Base-by-base conservation (phyloP, 768 basidiomycete genomes). In the Lactarius sp. region DNA sequence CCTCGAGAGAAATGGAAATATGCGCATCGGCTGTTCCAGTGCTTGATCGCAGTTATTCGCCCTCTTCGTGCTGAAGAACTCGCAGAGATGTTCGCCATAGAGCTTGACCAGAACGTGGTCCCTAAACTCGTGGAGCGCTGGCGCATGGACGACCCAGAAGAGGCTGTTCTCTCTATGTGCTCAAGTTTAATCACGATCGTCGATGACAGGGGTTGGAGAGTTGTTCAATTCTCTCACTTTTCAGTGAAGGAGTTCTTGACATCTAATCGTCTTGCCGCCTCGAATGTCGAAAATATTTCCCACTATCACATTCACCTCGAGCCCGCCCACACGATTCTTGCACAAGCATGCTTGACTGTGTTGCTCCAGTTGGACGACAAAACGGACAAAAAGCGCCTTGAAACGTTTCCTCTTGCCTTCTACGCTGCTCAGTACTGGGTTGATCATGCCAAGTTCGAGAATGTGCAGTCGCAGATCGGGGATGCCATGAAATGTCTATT, bases 211-310 rank as follows among this genome's bases (percentile, higher is more conserved):
- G 41, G 18, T 18, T 46, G 34, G 10, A 61, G 20, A 14, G n/a
- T 37, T 12, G 52, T 47, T 20, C 60, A 41, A 44, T 61, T 61
- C 41, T 53, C 60, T 13, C 52, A 61, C n/a, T 51, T 51, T 9
- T 61, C 61, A 0, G 61, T 56, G 31, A 55, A 44, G 13, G 61
- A 62, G 9, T 62, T 22, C 61, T 56, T 62, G 60, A 50, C 46
- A 3, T 62, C 61, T 4, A 33, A 9, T 56, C 53, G 46, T 1
- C 37, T 62, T 34, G 37, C 27, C 3, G 16, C 13, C 8, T 51
- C 61, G 3, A 37, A 34, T 1, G 0, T n/a, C n/a, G 27, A 12
- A 20, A 9, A 12, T 2, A 41, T 47, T n/a, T 37, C 44, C 34
- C 39, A n/a, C 9, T 39, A 55, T 14, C 13, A 62, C 20, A 16